Conservation (phyloP, 768 basidiomycete species). For the Suillus ampliporus region DNA sequence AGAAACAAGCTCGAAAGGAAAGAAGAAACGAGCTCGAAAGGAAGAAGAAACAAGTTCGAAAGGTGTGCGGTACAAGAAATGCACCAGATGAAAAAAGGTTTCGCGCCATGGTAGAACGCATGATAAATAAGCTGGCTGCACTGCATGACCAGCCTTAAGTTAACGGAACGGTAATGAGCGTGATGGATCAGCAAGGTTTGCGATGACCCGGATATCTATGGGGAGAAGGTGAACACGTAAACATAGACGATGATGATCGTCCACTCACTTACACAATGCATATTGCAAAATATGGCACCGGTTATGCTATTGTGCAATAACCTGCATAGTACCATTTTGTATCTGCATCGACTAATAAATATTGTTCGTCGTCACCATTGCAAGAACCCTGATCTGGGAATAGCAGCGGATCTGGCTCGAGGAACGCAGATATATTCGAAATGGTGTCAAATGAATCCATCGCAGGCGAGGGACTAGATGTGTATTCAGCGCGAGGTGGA, state of each 20-base stretch:
- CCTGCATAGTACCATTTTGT: conserved; percentile 16
- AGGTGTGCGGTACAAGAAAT: neutral
- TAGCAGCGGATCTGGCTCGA: neutral
- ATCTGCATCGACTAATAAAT: conserved; percentile 18
- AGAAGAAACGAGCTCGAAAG: too few relatives aligned
- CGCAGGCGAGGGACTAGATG: neutral
- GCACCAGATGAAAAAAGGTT: neutral
- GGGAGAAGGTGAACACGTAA: neutral
- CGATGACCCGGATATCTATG: neutral
- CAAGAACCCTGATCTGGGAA: neutral
- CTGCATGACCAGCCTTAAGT: conserved; percentile 4
- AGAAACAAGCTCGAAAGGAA: neutral
- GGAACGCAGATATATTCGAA: neutral
- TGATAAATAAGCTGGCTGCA: neutral
- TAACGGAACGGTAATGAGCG: neutral
- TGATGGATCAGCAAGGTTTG: neutral
- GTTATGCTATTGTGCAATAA: conserved; percentile 9
- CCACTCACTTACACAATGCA: neutral
- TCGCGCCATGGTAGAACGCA: neutral
- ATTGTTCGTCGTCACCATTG: neutral
- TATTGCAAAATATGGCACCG: neutral
- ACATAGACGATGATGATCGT: neutral
- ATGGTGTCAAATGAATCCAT: conserved; percentile 5
- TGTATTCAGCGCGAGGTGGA: neutral
- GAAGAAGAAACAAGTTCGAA: too few relatives aligned